Conservation (phyloP, 495 filamentous ascomycete species). For the Penicillium coffeae region DNA sequence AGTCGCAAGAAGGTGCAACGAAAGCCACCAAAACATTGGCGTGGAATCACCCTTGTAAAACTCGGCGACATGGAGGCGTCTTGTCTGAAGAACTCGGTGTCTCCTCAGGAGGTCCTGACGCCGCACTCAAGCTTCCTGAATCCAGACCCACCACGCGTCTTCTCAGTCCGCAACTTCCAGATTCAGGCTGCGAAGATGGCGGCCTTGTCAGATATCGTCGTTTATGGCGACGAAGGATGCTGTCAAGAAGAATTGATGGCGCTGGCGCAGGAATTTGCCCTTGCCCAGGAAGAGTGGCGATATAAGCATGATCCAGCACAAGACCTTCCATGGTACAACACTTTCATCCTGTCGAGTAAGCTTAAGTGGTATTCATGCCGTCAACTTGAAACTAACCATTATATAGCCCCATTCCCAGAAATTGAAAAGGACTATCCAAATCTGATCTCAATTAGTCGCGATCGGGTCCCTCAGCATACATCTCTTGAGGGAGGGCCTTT, state of each 20-base stretch:
- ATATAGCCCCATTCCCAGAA: constrained; percentile 59
- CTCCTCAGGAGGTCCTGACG: constrained; percentile 71
- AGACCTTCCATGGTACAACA: constrained; percentile 67
- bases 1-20: constrained; percentile 67
- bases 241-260: constrained; percentile 53
- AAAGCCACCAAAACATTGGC: constrained; percentile 72
- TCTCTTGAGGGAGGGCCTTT: too few relatives aligned
- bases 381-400: constrained; percentile 7
- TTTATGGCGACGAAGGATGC: constrained; percentile 73
- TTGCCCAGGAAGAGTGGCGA: constrained; percentile 73
- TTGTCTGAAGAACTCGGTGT: constrained; percentile 80
- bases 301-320: constrained; percentile 55
- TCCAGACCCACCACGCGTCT: constrained; percentile 78
- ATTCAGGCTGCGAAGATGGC: constrained; percentile 91
- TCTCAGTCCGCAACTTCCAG: constrained; percentile 89
- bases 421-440: constrained; percentile 69
- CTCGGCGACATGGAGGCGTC: constrained; percentile 71
- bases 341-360: constrained; percentile 71
- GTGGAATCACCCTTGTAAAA: constrained; percentile 84
- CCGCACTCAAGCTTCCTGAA: constrained; percentile 43
- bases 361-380: background rate
- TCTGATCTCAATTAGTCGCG: too few relatives aligned
- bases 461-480: too few relatives aligned
- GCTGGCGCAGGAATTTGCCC: constrained; percentile 66
- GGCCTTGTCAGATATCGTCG: constrained; percentile 81